Base-by-base conservation (phyloP, 106 monocot species). In the Phalaenopsis aphrodite region DNA sequence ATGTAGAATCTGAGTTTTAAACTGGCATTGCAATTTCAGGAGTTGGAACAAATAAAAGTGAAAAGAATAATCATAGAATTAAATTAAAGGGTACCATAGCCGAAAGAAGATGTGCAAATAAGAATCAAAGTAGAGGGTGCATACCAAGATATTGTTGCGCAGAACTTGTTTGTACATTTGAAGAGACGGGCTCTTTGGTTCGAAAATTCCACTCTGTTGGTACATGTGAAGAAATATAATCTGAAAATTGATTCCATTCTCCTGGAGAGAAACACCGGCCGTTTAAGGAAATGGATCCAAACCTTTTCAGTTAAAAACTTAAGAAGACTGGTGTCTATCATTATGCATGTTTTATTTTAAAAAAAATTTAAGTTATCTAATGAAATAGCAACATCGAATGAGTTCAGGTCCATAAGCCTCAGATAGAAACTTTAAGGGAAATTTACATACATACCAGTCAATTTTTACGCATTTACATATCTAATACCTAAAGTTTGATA, bases 171-270 rank as follows among this genome's bases (percentile, higher is more conserved):
- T 76, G 76, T 30, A 43, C 76, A 76, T 76, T 48, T 49, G 76
- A 76, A 76, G 76, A 76, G 12, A 30, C 8, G 4, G 76, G 76
- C 36, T 76, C 76, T 52, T 49, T 76, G 17, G 49, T 76, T 76
- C 46, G 47, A 42, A 49, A 76, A 49, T 49, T 76, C 76, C 76
- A 76, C 12, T 76, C 76, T 49, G 76, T 76, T 18, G 76, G 76
- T 76, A 46, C 76, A 49, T 76, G 76, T 5, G 76, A 76, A 76
- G 76, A 76, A 52, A 76, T 49, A 49, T 76, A 48, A 76, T 76
- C 76, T 49, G 76, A 76, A 76, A 76, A 76, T 14, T 76, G 76
- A 49, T 76, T 21, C 76, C 76, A 76, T 76, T 76, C 76, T 48
- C 76, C 76, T 76, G 76, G 2, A 3, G 30, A 52, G 52, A 47